Evolutionary conservation across 768 basidiomycete genomes (phyloP).

Genomic region (Candolleomyces eurysporus): DNA sequence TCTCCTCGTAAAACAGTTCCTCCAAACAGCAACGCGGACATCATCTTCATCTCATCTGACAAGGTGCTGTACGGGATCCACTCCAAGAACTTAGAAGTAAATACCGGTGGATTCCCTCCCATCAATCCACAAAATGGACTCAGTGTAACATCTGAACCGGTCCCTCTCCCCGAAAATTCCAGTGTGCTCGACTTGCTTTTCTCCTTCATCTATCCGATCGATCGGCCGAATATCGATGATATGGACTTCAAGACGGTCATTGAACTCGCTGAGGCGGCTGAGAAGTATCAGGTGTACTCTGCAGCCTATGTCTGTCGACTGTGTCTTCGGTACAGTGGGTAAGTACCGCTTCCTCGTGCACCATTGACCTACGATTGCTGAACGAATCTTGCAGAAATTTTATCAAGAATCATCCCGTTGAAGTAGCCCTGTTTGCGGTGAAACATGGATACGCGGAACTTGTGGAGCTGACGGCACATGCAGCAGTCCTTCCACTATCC

Average conservation of each 20-base stretch:
- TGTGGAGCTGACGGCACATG: not conserved
- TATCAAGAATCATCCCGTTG: not conserved
- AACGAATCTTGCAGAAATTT: not conserved
- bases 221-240: slow-evolving; percentile 18
- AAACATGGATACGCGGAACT: not conserved
- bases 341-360: no score
- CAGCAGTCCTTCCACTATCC: not conserved
- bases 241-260: slow-evolving; percentile 17
- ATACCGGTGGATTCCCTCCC: slow-evolving; percentile 24
- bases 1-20: not conserved
- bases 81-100: slow-evolving; percentile 23
- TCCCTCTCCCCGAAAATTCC: slow-evolving; percentile 20
- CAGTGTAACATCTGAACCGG: slow-evolving; percentile 12
- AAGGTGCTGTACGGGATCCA: slow-evolving; percentile 23
- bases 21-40: slow-evolving; percentile 17
- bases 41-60: slow-evolving; percentile 26
- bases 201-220: slow-evolving; percentile 24
- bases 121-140: no score
- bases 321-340: no score
- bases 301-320: slow-evolving; percentile 3
- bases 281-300: slow-evolving; percentile 26
- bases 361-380: no score
- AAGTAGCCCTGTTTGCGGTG: not conserved
- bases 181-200: slow-evolving; percentile 24
- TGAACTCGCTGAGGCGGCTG: slow-evolving; percentile 24